A percentile compares a stretch with the other conserved stretches of the same genome.
Conservation (phyloP, 139 green algal genomes). For the Mychonastes homosphaera region DNA sequence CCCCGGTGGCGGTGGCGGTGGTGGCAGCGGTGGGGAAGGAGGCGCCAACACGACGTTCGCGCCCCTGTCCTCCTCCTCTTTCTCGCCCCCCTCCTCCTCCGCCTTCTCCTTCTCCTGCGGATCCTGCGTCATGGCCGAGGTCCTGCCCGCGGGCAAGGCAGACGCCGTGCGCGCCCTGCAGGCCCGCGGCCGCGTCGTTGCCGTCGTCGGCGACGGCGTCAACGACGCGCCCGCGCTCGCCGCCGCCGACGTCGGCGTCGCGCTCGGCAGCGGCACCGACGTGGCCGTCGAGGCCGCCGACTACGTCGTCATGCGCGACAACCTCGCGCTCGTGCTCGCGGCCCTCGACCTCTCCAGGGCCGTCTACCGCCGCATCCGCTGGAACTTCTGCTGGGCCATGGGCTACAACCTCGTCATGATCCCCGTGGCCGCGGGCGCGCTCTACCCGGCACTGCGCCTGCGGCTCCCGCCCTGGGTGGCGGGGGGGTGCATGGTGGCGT, state of each 20-base stretch:
- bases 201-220: conserved; percentile 96
- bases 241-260: conserved; percentile 89
- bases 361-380: conserved; percentile 74
- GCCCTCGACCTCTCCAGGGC: conserved; percentile 77
- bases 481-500: conserved; percentile 81
- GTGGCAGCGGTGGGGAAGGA: background rate
- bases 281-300: conserved; percentile 67
- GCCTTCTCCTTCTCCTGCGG: background rate
- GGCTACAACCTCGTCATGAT: conserved; percentile 89
- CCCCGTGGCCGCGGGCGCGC: conserved; percentile 61
- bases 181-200: conserved; percentile 48
- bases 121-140: conserved; percentile 47
- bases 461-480: conserved; percentile 90
- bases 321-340: conserved; percentile 78
- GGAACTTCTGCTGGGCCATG: conserved; percentile 92
- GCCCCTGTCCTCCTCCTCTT: background rate
- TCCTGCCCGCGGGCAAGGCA: conserved; percentile 66
- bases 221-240: conserved; percentile 95
- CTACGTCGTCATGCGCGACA: conserved; percentile 84
- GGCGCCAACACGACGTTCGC: background rate
- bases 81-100: background rate
- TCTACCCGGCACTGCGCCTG: conserved; percentile 55
- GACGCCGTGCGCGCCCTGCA: conserved; percentile 34
- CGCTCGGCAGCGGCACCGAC: conserved; percentile 62
- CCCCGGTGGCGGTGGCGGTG: too few species aligned